Conservation (phyloP, 441 rosid genomes). For the California macrophylla region DNA sequence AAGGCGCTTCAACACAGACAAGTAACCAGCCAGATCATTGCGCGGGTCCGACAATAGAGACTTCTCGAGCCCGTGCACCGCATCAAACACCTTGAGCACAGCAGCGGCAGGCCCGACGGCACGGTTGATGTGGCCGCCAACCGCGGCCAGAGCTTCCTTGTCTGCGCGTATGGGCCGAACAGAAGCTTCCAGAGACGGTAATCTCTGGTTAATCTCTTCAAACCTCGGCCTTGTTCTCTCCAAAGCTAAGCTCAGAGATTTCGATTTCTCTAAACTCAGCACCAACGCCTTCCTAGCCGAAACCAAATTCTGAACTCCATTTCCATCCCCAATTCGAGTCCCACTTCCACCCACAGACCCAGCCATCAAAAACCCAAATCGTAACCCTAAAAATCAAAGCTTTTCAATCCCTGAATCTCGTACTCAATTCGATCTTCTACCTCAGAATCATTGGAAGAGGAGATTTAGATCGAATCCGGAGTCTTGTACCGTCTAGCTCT, state of each 20-base stretch:
- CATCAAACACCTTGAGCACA: conserved; percentile 95
- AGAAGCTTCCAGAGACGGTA: conserved; percentile 64
- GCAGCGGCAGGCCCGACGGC: conserved; percentile 99
- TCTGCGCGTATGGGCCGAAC: conserved; percentile 90
- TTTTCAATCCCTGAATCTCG: conserved; percentile 7
- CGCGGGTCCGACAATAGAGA: conserved; percentile 74
- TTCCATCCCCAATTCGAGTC: conserved; percentile 7
- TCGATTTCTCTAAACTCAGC: conserved; percentile 72
- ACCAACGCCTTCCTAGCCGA: conserved; percentile 59
- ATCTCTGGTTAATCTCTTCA: conserved; percentile 64
- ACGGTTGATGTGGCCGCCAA: conserved; percentile 85
- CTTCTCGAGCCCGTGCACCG: conserved; percentile 88
- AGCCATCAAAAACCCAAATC: conserved; percentile 33
- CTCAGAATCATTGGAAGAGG: conserved; percentile 4
- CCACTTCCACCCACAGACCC: conserved; percentile 19
- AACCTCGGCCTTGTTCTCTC: conserved; percentile 60
- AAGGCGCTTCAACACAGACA: conserved; percentile 69
- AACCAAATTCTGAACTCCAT: conserved; percentile 39
- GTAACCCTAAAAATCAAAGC: conserved; percentile 13
- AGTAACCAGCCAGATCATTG: conserved; percentile 68
- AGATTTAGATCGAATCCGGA: conserved; percentile 25
- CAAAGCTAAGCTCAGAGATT: conserved; percentile 46
- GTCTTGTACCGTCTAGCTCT: conserved; percentile 17
- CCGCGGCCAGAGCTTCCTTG: conserved; percentile 65
- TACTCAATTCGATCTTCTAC: not conserved